Conservation (phyloP, 1,284 basidiomycete genomes). For the Apiotrichum montevideense region DNA sequence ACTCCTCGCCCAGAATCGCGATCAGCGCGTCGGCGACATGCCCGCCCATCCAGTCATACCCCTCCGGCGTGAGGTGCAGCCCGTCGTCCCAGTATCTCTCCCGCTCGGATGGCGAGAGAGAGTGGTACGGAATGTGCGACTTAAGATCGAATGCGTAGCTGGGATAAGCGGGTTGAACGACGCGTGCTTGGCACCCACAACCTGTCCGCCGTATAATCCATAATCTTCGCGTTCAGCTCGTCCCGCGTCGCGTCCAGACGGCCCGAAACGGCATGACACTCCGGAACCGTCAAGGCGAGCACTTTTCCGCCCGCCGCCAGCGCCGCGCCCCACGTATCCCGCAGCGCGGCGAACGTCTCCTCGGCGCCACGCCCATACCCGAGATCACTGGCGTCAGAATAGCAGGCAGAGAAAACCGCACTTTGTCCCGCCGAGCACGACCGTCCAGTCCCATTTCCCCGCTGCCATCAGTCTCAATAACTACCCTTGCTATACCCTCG, state of each 20-base stretch:
- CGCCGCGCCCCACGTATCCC: neutral
- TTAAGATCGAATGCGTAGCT: slow-evolving; percentile 6
- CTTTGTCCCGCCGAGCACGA: slow-evolving; percentile 12
- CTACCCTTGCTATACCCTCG: neutral
- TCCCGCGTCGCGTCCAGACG: neutral
- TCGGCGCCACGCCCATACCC: neutral
- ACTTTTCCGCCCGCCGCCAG: neutral
- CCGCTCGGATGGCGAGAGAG: neutral
- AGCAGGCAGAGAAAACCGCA: neutral
- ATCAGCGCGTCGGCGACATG: slow-evolving; percentile 6
- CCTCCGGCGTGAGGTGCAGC: slow-evolving; percentile 2
- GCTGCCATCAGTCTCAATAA: neutral
- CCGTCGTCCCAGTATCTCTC: slow-evolving; percentile 7
- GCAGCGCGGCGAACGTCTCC: neutral
- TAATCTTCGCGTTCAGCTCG: neutral
- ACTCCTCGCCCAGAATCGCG: neutral
- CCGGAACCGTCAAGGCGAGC: slow-evolving; percentile 8
- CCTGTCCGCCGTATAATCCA: neutral
- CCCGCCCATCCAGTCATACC: slow-evolving; percentile 7
- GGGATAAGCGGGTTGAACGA: neutral
- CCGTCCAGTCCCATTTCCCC: slow-evolving; percentile 2
- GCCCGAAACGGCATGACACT: neutral
- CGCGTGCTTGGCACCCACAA: neutral
- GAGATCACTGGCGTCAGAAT: slow-evolving; percentile 4
- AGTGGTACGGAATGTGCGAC: slow-evolving; percentile 2